Conservation (phyloP, 805 yeast species). For the Candida insectorum region DNA sequence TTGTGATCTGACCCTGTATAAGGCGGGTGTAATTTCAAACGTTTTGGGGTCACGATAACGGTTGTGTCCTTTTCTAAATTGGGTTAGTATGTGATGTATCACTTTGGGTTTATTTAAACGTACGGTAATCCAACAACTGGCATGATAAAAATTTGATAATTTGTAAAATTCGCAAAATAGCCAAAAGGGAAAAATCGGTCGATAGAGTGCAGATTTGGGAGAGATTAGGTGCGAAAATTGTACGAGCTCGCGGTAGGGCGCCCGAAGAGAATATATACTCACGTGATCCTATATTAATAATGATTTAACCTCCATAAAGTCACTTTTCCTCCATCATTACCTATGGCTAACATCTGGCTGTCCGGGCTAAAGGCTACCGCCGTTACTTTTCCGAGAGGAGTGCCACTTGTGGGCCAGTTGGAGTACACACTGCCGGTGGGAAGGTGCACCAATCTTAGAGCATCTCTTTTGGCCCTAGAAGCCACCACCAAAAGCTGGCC, state of each 20-base stretch:
- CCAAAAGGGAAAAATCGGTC: not conserved
- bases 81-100: constrained; percentile 11
- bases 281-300: constrained; percentile 42
- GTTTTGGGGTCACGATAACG: constrained; percentile 60
- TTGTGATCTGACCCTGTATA: constrained; percentile 85
- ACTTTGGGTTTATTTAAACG: constrained; percentile 9
- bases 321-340: constrained; percentile 87
- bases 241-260: too few species aligned
- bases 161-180: not conserved
- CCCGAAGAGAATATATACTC: too few species aligned
- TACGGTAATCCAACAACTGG: constrained; percentile 30
- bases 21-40: constrained; percentile 89
- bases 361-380: constrained; percentile 74
- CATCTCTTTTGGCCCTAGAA: constrained; percentile 80
- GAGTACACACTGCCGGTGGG: constrained; percentile 83
- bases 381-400: constrained; percentile 95
- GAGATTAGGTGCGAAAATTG: not conserved
- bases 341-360: constrained; percentile 80
- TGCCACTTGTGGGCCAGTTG: constrained; percentile 97
- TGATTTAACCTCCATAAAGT: constrained; percentile 88
- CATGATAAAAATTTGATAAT: constrained; percentile 14
- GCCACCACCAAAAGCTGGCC: constrained; percentile 88
- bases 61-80: constrained; percentile 38
- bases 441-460: constrained; percentile 79
- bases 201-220: not conserved